Conservation (phyloP, 2,329 filamentous ascomycete species). For the Sporothrix globosa region DNA sequence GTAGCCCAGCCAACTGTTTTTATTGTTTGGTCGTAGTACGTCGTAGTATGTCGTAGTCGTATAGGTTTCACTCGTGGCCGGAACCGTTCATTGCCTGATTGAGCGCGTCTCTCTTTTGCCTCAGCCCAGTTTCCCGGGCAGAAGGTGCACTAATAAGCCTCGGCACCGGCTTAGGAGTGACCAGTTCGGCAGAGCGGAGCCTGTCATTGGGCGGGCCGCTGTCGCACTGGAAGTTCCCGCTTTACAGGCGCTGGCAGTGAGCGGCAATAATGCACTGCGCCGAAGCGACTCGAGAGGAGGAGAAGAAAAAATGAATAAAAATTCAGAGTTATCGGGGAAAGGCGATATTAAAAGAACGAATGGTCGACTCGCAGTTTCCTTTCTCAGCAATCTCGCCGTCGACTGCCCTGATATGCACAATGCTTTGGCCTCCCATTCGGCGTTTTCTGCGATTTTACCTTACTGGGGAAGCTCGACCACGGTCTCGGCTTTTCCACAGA, state of each 20-base stretch:
- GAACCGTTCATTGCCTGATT: slow-evolving; percentile 16
- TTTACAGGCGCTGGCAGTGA: slow-evolving; percentile 21
- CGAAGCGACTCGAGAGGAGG: neutral
- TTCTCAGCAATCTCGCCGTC: neutral
- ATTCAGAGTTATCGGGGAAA: neutral
- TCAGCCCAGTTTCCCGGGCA: slow-evolving; percentile 25
- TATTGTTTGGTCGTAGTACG: neutral
- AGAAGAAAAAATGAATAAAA: neutral
- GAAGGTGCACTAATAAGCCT: slow-evolving; percentile 29
- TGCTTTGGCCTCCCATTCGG: neutral
- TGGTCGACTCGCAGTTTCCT: neutral
- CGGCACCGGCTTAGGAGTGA: slow-evolving; percentile 23
- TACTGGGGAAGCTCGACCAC: slow-evolving; percentile 4
- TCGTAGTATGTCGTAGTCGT: neutral
- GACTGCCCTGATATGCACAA: slow-evolving; percentile 16
- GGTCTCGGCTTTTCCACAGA: slow-evolving; percentile 29
- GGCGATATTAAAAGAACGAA: neutral
- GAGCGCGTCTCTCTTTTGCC: neutral
- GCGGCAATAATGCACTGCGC: neutral
- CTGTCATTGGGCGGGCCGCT: slow-evolving; percentile 7
- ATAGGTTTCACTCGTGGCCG: slow-evolving; percentile 17
- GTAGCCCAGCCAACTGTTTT: neutral
- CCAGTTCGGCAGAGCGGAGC: slow-evolving; percentile 31
- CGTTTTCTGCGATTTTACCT: slow-evolving; percentile 14
- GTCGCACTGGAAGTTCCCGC: neutral